Conservation (phyloP, 2,329 filamentous ascomycete species). For the Plenodomus lindquistii region DNA sequence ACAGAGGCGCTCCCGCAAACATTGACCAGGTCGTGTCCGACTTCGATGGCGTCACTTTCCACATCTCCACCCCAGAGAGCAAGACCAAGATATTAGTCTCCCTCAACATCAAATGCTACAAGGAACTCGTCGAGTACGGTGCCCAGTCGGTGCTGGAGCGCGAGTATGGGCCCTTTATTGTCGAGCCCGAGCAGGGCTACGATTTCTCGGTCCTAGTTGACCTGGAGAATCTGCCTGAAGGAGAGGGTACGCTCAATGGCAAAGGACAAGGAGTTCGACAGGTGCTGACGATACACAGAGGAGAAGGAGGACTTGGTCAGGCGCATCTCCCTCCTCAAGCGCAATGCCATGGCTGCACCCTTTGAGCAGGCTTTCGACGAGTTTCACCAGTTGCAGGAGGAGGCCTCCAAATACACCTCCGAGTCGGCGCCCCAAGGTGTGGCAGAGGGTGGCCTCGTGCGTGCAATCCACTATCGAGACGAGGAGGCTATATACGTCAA, state of each 20-base stretch:
- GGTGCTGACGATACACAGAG: conserved; percentile 57
- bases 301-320: conserved; percentile 82
- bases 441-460: conserved; percentile 85
- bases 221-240: conserved; percentile 80
- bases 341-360: conserved; percentile 97
- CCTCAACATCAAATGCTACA: conserved; percentile 91
- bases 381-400: conserved; percentile 82
- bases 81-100: conserved; percentile 96
- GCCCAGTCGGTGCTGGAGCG: conserved; percentile 88
- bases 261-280: background rate
- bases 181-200: conserved; percentile 84
- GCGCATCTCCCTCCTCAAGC: conserved; percentile 89
- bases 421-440: conserved; percentile 93
- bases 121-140: conserved; percentile 89
- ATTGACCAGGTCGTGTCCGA: conserved; percentile 99
- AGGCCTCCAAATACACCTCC: conserved; percentile 88
- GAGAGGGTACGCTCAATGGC: conserved; percentile 61
- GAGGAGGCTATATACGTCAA: conserved; percentile 99
- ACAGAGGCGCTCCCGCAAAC: conserved; percentile 77
- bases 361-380: conserved; percentile 97
- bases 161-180: conserved; percentile 93
- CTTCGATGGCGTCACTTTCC: conserved; percentile 98
- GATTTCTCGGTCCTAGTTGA: conserved; percentile 95
- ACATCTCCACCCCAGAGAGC: conserved; percentile 92
- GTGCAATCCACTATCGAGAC: conserved; percentile 97